Base-by-base conservation (phyloP, 805 yeast species). In the Wickerhamiella galacta region DNA sequence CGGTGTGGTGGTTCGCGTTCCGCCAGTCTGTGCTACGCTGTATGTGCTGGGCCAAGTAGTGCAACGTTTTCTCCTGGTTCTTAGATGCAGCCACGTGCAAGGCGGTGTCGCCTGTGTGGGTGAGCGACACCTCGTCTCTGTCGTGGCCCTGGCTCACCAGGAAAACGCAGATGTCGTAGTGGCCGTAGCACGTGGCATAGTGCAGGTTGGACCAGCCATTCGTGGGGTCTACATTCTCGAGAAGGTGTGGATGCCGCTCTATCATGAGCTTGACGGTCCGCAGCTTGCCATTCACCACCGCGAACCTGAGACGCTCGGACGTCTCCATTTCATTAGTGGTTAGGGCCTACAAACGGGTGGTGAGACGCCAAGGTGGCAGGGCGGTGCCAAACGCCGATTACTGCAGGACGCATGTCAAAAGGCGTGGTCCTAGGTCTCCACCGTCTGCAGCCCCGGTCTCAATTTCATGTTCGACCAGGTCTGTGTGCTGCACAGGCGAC, bases 191-290 rank as follows among this genome's bases (percentile, higher is more conserved):
- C 3, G 87, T 72, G 0, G 93, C 83, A 52, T 80, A 79, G 51
- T 81, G 94, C 30, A 81, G 57, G 24, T 77, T 73, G 11, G 78
- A 64, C 93, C 93, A 81, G 2, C 94, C 94, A 46, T 74, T 71
- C 16, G 48, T 20, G 4, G 82, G 68, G 47, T 82, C 78, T 16
- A 72, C 60, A 47, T 79, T 76, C 38, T 72, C 73, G 40, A 81
- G 51, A 25, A 79, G 59, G 20, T 70, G 74, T 0, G 92, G 90
- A 42, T 63, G 75, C 24, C 82, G 61, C 33, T 65, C 60, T n/a
- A 81, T 52, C 5, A 81, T 57, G 17, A 87, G 64, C 41, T 66
- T 62, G 12, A 73, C 82, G 10, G 75, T 72, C 22, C 69, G 60
- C 15, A 68, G 57, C 38, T 75, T 72, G 32, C 81, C 83, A 22